Conservation (phyloP, 331 rosid species). For the Stylosanthes scabra region DNA sequence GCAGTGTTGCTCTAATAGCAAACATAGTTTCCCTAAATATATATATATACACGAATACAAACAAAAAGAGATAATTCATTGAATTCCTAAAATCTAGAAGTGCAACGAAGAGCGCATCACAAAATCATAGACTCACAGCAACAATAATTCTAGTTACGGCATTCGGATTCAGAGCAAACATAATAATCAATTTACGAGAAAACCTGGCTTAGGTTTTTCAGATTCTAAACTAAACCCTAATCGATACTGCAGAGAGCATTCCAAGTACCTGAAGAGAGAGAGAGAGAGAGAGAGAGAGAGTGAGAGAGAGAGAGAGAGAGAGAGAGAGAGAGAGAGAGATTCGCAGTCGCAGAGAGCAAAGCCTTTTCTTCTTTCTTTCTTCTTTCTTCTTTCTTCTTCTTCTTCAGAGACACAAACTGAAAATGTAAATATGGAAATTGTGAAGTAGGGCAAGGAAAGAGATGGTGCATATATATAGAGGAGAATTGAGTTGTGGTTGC, state of each 20-base stretch:
- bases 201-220: constrained; percentile 57
- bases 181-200: neutral
- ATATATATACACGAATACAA: neutral
- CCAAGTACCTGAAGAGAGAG: constrained; percentile 41
- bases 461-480: constrained; percentile 29
- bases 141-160: constrained; percentile 11
- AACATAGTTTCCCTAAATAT: neutral
- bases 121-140: neutral
- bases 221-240: constrained; percentile 54
- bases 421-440: constrained; percentile 29
- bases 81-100: neutral
- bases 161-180: constrained; percentile 12
- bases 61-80: neutral
- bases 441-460: constrained; percentile 34
- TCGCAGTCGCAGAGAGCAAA: constrained; percentile 33
- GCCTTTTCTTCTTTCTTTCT: no score
- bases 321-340: no score
- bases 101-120: neutral
- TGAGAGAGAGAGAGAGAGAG: no score
- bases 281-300: neutral
- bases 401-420: neutral
- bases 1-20: neutral
- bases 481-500: constrained; percentile 25
- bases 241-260: neutral
- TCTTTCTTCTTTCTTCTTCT: no score